Evolutionary conservation across 495 filamentous ascomycete species (phyloP), one percentile per base, ranked within the genome.

Genomic region (Penicillium maclennaniae): DNA sequence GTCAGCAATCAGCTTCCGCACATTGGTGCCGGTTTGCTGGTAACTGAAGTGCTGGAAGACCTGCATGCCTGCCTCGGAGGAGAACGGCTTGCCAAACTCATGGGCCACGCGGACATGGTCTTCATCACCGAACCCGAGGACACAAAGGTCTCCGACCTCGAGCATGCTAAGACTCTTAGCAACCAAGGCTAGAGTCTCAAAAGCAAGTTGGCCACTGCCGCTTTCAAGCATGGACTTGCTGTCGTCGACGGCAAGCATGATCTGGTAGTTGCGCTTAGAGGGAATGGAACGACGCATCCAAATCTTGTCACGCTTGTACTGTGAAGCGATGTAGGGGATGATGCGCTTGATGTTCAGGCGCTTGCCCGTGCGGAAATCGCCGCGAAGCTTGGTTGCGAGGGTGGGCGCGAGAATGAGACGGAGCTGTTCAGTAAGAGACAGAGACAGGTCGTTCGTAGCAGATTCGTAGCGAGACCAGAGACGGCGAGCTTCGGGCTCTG

Each of bases 281-380:
- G 95, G 95, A 46, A 92, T 85, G 12, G 84, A 86, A 45, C 95
- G 83, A 9, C 95, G 85, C 88, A 97, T 95, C 95, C 95, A 99
- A 71, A 99, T 99, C 75, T 97, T 97, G 80, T 99, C 95, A 53
- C 92, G 88, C 80, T 96, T 97, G 80, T 95, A 99, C 55, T 86
- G 82, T 3, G 89, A 95, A 4, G 95, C 95, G 57, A 99, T 97
- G 74, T 97, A 99, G 0, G 95, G 92, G 58, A 99, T 97, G 70
- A 99, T 99, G 43, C 92, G 88, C 68, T 96, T 96, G 74, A 99
- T 95, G 71, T 97, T 97, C 59, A 99, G 88, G 1, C 95, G 88
- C 67, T 99, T 97, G 47, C 95, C 95, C 0, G 95, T 97, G 61
- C 92, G 88, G 79, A 93, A 97, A 67, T 96, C 91, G 54, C 95